A percentile compares a stretch with the other conserved stretches of the same genome.
These are phyloP conservation scores for Salix caprea DNA, from an alignment of 345 rosid genomes.

Conservation along the genomic window DNA sequence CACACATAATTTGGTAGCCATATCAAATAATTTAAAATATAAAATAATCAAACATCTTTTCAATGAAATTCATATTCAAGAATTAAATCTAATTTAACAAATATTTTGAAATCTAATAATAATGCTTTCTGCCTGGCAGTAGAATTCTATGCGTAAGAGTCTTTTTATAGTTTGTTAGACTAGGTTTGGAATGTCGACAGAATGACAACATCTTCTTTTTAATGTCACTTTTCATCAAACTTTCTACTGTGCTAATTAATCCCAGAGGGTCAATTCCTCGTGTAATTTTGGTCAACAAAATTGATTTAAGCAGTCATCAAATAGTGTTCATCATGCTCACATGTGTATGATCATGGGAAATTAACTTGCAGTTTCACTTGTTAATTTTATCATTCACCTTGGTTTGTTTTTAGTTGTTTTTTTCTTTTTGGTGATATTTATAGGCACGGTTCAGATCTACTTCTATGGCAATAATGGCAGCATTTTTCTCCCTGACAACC, in stretches of 20 bases:
- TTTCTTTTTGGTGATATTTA: not conserved
- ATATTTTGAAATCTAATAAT: too few relatives aligned
- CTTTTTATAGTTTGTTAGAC: not conserved
- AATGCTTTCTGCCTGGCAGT: too few relatives aligned
- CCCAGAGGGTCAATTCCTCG: not conserved
- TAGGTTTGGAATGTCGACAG: constrained; percentile 18
- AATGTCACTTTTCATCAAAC: not conserved
- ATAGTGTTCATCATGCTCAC: not conserved
- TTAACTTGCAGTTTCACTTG: not conserved
- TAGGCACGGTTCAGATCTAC: constrained; percentile 50
- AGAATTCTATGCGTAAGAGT: too few relatives aligned
- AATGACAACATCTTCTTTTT: constrained; percentile 17
- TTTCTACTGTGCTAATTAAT: too few relatives aligned
- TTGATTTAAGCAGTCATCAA: not conserved
- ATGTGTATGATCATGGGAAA: not conserved
- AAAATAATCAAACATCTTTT: too few relatives aligned
- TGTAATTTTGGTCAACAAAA: not conserved
- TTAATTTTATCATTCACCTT: not conserved
- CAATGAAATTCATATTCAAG: too few relatives aligned
- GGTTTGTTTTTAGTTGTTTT: not conserved
- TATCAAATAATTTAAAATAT: too few relatives aligned
- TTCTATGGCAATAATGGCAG: constrained; percentile 53
- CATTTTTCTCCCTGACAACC: constrained; percentile 66
- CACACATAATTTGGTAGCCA: constrained; percentile 33
- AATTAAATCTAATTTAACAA: too few relatives aligned